Evolutionary conservation across 805 yeast genomes (phyloP), one percentile per base, ranked within the genome.

Genomic region (Ogataea ramenticola): DNA sequence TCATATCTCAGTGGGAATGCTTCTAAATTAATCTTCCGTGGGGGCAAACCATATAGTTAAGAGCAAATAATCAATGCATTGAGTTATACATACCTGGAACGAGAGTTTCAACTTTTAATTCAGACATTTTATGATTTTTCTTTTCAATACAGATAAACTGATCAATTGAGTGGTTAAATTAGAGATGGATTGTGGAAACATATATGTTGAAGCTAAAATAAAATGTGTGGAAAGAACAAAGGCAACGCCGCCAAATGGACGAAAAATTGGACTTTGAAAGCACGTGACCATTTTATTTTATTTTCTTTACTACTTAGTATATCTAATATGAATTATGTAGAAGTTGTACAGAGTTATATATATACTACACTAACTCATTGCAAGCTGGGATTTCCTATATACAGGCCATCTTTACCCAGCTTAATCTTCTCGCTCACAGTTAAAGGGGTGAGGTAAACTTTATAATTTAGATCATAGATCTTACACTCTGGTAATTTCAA

Each of bases 391-490:
- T 36, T 36, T 4, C 4, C 20, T 24, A 39, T 31, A 33, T 54
- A 55, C 17, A 58, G 41, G 1, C 59, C 70, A 17, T 57, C 60
- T 24, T 58, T 58, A 16, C 59, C 58, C 4, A 56, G 32, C 35
- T 51, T 51, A 0, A 65, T 53, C 1, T 37, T 22, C 3, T 61
- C 66, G 10, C 65, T 52, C 0, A 72, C 78, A 0, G 75, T 64
- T 16, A 72, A 55, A 0, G 72, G 67, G 19, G 81, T 80, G 46
- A 87, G 65, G 20, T 72, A 72, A 34, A 85, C 81, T 51, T 82
- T 78, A 64, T 75, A 85, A 49, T 77, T 76, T 41, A 84, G 66
- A 54, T 86, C 96, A 55, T 69, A 82, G 4, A 83, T 85, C 46
- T 73, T 72, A 50, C 86, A 62, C 34, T 64, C 72, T 0, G 95